phyloP scores from a whole-genome alignment of 129 eudicot genomes.

The Helianthus annuus region HanXRQr2.0-SUNRISE NC_035448.2:159094169-159094668 shows the following conservation, averaged over 20 bases:
- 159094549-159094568: no score
- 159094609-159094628: background rate
- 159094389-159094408: background rate
- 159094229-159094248: background rate
- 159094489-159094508: background rate
- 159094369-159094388: conserved; percentile 6
- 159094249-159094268: conserved; percentile 15
- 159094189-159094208: conserved; percentile 11
- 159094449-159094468: background rate
- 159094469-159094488: background rate
- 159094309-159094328: conserved; percentile 21
- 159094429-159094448: no score
- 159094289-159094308: conserved; percentile 5
- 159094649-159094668: no score
- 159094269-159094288: conserved; percentile 16
- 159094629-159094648: background rate
- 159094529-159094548: no score
- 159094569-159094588: no score
- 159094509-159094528: background rate
- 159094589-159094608: background rate
- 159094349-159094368: conserved; percentile 4
- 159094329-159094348: conserved; percentile 23
- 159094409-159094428: no score
- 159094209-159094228: conserved; percentile 13
- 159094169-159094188: conserved; percentile 7